Percentiles rank a stretch among this genome's conserved stretches.
phyloP scores from a whole-genome alignment of 345 rosid genomes.

The Murraya koenigii region DNA sequence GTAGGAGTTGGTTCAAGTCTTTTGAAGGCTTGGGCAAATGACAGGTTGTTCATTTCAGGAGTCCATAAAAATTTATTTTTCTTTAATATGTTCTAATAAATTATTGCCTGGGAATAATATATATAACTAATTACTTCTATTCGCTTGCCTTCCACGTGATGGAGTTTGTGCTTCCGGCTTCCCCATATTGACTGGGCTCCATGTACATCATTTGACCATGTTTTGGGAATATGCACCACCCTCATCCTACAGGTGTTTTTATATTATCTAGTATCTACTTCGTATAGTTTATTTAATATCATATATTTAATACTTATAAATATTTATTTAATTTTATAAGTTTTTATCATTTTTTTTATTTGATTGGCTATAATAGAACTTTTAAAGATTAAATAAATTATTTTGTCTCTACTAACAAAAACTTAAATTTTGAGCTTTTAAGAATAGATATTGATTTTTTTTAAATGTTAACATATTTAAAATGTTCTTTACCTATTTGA shows the following conservation, averaged over 20 bases:
- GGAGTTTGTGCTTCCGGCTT: neutral
- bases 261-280: too few species aligned
- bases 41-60: slow-evolving; percentile 5
- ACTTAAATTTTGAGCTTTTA: too few species aligned
- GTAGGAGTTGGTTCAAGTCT: slow-evolving; percentile 13
- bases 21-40: neutral
- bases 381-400: too few species aligned
- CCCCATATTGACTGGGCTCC: neutral
- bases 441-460: too few species aligned
- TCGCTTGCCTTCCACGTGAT: neutral
- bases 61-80: neutral
- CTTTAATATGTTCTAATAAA: neutral
- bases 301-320: too few species aligned
- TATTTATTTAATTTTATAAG: too few species aligned
- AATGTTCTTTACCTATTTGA: too few species aligned
- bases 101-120: neutral
- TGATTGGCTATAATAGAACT: too few species aligned
- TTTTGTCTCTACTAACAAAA: too few species aligned
- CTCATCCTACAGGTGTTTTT: neutral
- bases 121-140: neutral
- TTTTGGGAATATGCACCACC: neutral
- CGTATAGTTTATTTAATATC: too few species aligned
- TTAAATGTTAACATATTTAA: too few species aligned
- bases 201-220: neutral
- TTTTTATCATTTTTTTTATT: too few species aligned